A percentile compares a stretch with the other conserved stretches of the same genome.
These are phyloP conservation scores for Plasmodium ovale DNA, from an alignment of 169 alveolate genomes.

Conservation along the genomic window DNA sequence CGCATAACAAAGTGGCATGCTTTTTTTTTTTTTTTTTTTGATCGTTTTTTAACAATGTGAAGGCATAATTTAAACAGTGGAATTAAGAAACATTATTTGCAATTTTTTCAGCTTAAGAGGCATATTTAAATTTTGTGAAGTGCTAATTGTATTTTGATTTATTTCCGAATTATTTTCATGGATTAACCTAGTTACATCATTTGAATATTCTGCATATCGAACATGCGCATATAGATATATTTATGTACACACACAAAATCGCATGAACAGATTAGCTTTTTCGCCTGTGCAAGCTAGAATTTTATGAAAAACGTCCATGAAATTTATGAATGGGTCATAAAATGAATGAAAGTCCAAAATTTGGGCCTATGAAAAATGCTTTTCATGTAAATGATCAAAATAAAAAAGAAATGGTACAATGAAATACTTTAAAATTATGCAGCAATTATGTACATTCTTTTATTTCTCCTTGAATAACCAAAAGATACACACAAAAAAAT, in stretches of 20 bases:
- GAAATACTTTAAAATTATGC: neutral
- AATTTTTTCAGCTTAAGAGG: neutral
- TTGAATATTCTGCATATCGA: neutral
- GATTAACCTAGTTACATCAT: neutral
- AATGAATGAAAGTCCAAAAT: slow-evolving; percentile 28
- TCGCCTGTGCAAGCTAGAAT: slow-evolving; percentile 4
- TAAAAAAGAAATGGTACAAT: slow-evolving; percentile 24
- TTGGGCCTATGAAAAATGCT: slow-evolving; percentile 10
- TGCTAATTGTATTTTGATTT: neutral
- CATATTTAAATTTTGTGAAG: neutral
- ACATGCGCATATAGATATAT: slow-evolving; percentile 3
- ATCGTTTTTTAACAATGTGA: no score
- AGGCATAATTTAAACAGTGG: neutral
- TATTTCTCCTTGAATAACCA: neutral
- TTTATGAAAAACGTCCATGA: slow-evolving; percentile 10
- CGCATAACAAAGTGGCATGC: no score
- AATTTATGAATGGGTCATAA: slow-evolving; percentile 28
- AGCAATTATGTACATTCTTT: neutral
- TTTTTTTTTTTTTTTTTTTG: no score
- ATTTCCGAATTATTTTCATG: neutral
- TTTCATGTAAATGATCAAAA: neutral
- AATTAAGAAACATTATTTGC: neutral
- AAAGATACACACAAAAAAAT: neutral
- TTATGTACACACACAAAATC: neutral
- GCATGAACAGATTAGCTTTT: neutral